These are phyloP conservation scores for Aspergillus leporis DNA, from an alignment of 495 filamentous ascomycete species.

Conservation along the genomic window DNA sequence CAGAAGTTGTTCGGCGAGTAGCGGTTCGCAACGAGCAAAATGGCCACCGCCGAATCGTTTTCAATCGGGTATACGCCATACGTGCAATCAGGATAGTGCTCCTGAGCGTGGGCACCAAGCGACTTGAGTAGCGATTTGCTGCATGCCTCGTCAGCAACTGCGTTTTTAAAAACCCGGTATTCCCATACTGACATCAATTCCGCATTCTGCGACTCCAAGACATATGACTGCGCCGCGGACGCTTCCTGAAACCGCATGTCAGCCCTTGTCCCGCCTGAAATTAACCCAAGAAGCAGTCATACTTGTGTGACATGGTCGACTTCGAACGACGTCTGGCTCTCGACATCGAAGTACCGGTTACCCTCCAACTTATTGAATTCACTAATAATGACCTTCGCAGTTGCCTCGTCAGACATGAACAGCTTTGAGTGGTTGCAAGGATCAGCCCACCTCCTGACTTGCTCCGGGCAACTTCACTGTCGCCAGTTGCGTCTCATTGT, in stretches of 20 bases:
- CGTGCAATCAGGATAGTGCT: slow-evolving; percentile 84
- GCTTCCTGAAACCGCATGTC: slow-evolving; percentile 61
- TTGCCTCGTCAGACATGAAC: slow-evolving; percentile 10
- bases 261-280: background rate
- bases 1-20: slow-evolving; percentile 98
- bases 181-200: slow-evolving; percentile 68
- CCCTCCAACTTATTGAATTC: slow-evolving; percentile 75
- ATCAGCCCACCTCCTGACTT: slow-evolving; percentile 62
- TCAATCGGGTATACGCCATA: slow-evolving; percentile 78
- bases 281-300: background rate
- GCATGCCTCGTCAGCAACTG: slow-evolving; percentile 6
- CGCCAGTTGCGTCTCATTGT: slow-evolving; percentile 92
- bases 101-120: slow-evolving; percentile 72
- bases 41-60: slow-evolving; percentile 71
- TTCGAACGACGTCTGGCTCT: slow-evolving; percentile 78
- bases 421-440: background rate
- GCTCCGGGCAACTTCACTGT: slow-evolving; percentile 86
- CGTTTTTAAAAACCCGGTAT: background rate
- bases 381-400: slow-evolving; percentile 76
- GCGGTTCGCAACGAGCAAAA: slow-evolving; percentile 89
- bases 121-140: slow-evolving; percentile 74
- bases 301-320: slow-evolving; percentile 86
- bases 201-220: slow-evolving; percentile 74
- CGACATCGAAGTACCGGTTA: slow-evolving; percentile 85
- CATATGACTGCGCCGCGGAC: slow-evolving; percentile 75